A percentile compares a stretch with the other conserved stretches of the same genome.
These are phyloP conservation scores for Ziziphus jujuba DNA, from an alignment of 306 rosid species.

Conservation along the genomic window DNA sequence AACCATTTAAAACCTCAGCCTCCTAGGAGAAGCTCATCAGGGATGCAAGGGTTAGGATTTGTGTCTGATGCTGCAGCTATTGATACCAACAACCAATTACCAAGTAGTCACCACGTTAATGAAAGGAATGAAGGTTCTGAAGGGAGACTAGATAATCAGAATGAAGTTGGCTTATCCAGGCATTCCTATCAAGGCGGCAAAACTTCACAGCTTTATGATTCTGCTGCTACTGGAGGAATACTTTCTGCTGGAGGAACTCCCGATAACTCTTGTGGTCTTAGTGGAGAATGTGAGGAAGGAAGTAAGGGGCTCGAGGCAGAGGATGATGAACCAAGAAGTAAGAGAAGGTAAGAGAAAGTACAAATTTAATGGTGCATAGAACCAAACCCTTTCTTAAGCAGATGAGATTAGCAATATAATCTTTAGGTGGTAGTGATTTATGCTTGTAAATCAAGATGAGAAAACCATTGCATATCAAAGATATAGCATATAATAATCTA, in stretches of 20 bases:
- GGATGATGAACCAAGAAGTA: conserved; percentile 57
- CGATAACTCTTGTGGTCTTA: conserved; percentile 59
- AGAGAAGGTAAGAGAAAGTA: conserved; percentile 55
- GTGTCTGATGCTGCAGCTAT: conserved; percentile 48
- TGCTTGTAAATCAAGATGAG: too few relatives aligned
- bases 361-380: neutral
- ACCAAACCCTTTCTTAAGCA: neutral
- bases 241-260: conserved; percentile 42
- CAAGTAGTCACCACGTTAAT: conserved; percentile 39
- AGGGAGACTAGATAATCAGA: conserved; percentile 52
- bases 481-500: too few relatives aligned
- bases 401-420: too few relatives aligned
- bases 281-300: conserved; percentile 73
- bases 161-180: conserved; percentile 32
- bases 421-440: too few relatives aligned
- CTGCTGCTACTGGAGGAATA: conserved; percentile 28
- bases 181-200: conserved; percentile 45
- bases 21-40: conserved; percentile 55
- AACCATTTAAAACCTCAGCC: conserved; percentile 85
- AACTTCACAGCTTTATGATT: conserved; percentile 32
- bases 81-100: conserved; percentile 36
- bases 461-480: too few relatives aligned
- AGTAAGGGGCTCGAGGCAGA: conserved; percentile 55
- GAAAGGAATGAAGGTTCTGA: conserved; percentile 55
- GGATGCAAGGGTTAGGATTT: conserved; percentile 54